Evolutionary conservation across 768 basidiomycete species (phyloP).

Genomic region (Xerocomus brunneocitrinus): DNA sequence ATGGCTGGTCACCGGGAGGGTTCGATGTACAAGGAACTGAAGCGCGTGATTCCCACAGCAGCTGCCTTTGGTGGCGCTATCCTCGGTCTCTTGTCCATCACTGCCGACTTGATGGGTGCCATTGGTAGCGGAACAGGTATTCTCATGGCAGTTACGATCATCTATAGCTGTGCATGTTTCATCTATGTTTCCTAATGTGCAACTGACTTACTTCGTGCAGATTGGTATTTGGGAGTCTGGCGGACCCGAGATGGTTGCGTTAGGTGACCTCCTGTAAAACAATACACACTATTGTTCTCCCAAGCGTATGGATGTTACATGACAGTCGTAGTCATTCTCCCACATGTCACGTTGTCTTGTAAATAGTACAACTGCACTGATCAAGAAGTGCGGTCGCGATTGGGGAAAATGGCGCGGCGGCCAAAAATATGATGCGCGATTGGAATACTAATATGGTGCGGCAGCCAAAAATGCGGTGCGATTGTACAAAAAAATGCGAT

Average conservation of each 20-base stretch:
- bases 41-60: conserved; percentile 95
- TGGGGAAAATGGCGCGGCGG: too few species aligned
- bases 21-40: conserved; percentile 99
- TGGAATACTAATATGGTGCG: too few species aligned
- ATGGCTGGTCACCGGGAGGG: conserved; percentile 93
- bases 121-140: conserved; percentile 96
- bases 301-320: too few species aligned
- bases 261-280: conserved; percentile 70
- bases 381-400: too few species aligned
- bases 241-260: conserved; percentile 76
- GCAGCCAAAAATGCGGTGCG: too few species aligned
- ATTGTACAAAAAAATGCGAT: too few species aligned
- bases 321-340: too few species aligned
- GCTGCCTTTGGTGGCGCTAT: conserved; percentile 98
- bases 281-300: too few species aligned
- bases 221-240: conserved; percentile 81
- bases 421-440: too few species aligned
- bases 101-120: conserved; percentile 93
- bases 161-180: conserved; percentile 61
- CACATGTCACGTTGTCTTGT: too few species aligned
- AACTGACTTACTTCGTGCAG: conserved; percentile 35
- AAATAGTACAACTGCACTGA: too few species aligned
- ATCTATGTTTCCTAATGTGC: not conserved
- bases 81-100: conserved; percentile 84
- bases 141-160: conserved; percentile 96